Percentiles rank a stretch among this genome's conserved stretches.
phyloP scores from a whole-genome alignment of 2,329 filamentous ascomycete genomes.

The Rhytidhysteron rufulum region DNA sequence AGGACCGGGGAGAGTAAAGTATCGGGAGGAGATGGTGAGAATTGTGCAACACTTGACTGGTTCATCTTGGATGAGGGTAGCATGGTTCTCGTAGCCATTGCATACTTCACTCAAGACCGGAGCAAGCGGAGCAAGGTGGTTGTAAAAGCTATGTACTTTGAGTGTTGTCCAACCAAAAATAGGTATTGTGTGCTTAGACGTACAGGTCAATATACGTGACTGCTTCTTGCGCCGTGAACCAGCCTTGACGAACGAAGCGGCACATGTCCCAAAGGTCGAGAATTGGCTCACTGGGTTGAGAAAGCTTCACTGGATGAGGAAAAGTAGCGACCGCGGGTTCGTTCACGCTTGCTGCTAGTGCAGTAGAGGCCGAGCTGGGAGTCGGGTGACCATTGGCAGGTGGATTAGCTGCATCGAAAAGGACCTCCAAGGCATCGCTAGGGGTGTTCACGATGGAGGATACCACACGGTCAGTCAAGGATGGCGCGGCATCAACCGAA shows the following conservation, averaged over 20 bases:
- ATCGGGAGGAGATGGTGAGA: slow-evolving; percentile 53
- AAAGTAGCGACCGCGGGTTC: no score
- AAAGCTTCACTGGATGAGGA: slow-evolving; percentile 9
- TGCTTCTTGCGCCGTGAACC: slow-evolving; percentile 53
- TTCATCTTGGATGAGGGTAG: slow-evolving; percentile 47
- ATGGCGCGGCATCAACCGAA: no score
- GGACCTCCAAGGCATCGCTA: no score
- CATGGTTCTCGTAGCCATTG: slow-evolving; percentile 47
- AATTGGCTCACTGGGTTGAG: slow-evolving; percentile 25
- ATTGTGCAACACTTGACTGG: slow-evolving; percentile 53
- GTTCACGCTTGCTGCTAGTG: no score
- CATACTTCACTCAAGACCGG: slow-evolving; percentile 51
- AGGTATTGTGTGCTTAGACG: no score
- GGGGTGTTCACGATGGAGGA: no score
- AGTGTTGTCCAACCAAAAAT: background rate
- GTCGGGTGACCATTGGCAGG: no score
- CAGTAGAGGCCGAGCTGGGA: no score
- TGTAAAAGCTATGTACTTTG: no score
- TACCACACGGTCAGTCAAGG: no score
- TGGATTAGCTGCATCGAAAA: no score
- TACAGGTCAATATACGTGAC: slow-evolving; percentile 52
- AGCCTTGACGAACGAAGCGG: slow-evolving; percentile 54
- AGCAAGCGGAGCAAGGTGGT: slow-evolving; percentile 49
- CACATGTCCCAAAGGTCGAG: slow-evolving; percentile 47
- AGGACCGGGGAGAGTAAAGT: slow-evolving; percentile 37